phyloP scores from a whole-genome alignment of 495 filamentous ascomycete species.

The Lasiosphaeria ovina region DNA sequence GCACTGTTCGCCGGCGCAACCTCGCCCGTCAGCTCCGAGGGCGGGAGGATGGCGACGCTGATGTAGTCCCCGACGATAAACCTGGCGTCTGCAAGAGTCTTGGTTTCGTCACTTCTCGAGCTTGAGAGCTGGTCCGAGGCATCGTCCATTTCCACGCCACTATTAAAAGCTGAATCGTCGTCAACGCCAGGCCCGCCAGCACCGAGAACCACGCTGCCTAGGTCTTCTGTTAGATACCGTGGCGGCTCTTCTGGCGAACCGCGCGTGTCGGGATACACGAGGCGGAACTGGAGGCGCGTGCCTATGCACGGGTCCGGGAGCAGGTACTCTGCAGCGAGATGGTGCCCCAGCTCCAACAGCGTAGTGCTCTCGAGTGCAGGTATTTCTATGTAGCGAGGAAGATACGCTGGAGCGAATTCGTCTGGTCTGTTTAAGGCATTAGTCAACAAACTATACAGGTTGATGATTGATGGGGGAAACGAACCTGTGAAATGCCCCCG shows the following conservation, averaged over 20 bases:
- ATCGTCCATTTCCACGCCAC: too few species aligned
- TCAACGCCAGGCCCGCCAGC: constrained; percentile 52
- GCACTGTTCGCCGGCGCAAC: constrained; percentile 56
- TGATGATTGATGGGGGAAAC: constrained; percentile 15
- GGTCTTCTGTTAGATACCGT: constrained; percentile 68
- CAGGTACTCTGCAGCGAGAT: constrained; percentile 53
- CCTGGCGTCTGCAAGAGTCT: constrained; percentile 67
- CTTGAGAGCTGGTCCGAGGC: constrained; percentile 27
- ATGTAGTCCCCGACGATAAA: constrained; percentile 92
- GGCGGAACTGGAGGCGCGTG: constrained; percentile 79
- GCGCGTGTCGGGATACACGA: constrained; percentile 80
- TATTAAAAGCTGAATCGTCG: too few species aligned
- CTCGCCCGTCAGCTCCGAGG: constrained; percentile 64
- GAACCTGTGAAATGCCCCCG: constrained; percentile 68
- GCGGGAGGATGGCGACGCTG: constrained; percentile 73
- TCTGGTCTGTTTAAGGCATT: constrained; percentile 49
- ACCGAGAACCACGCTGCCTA: constrained; percentile 79
- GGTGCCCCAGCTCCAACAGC: constrained; percentile 70
- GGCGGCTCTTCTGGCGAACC: constrained; percentile 48
- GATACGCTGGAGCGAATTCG: constrained; percentile 57
- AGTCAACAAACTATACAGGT: constrained; percentile 1
- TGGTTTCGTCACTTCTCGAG: constrained; percentile 51
- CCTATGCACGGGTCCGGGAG: constrained; percentile 76
- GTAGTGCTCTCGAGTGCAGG: constrained; percentile 89
- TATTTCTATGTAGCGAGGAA: constrained; percentile 72